These are phyloP conservation scores for Citrus trifoliata DNA, from an alignment of 345 rosid genomes.

Conservation along the genomic window DNA sequence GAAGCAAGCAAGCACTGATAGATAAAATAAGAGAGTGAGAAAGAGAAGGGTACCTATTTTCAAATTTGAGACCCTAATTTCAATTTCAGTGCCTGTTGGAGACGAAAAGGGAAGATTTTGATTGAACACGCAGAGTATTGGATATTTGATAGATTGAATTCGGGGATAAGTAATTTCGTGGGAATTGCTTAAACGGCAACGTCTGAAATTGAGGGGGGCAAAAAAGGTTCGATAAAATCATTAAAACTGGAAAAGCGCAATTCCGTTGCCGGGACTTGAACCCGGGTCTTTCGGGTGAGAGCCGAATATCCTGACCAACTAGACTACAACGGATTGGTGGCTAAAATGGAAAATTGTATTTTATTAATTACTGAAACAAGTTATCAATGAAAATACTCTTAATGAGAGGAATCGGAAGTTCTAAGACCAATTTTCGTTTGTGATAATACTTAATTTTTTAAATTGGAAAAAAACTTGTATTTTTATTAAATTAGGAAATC, in stretches of 20 bases:
- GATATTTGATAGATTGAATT: background rate
- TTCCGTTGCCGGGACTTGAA: conserved; percentile 89
- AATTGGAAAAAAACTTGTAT: too few relatives aligned
- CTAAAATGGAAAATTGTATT: too few relatives aligned
- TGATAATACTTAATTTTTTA: too few relatives aligned
- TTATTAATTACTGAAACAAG: accelerated
- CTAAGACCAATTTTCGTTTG: too few relatives aligned
- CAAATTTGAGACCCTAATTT: conserved; percentile 2
- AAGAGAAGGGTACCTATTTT: background rate
- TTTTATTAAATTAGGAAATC: too few relatives aligned
- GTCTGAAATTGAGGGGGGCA: too few relatives aligned
- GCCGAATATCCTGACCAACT: conserved; percentile 72
- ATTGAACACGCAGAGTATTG: background rate
- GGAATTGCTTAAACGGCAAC: too few relatives aligned
- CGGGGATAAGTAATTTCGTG: background rate
- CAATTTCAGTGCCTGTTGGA: too few relatives aligned
- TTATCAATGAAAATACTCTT: too few relatives aligned
- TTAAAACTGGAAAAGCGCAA: too few relatives aligned
- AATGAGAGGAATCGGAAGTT: too few relatives aligned
- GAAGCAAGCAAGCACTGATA: background rate
- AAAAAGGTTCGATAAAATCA: too few relatives aligned
- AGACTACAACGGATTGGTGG: conserved; percentile 60
- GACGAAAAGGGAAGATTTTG: background rate
- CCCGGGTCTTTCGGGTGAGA: conserved; percentile 81
- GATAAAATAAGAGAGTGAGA: background rate